Base-by-base conservation (phyloP, 305 asterid species). In the Fraxinus ornus region DNA sequence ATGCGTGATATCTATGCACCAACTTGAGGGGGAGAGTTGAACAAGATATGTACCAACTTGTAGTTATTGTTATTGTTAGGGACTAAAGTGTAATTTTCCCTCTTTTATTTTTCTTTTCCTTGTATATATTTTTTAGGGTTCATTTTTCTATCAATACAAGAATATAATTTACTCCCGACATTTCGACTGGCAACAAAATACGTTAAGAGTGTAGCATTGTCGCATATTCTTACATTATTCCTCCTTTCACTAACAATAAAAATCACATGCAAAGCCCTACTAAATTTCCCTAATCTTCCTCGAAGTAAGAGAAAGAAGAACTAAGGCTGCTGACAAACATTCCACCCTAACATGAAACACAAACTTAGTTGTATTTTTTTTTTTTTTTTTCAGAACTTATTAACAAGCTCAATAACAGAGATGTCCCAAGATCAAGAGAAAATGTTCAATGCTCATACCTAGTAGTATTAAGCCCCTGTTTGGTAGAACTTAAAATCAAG, bases 371-470 rank as follows among this genome's bases (percentile, higher is more conserved):
- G 9, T 49, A 49, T 4, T 49, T 49, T 49, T 49, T 17, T 22
- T 62, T 22, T 35, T 36, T 33, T 22, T 36, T 36, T n/a, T 19
- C n/a, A 3, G 33, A 64, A 64, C 72, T 24, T 62, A 15, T 47
- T 21, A 17, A 35, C 24, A 82, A 75, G 72, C 78, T 80, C 77
- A 82, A 66, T 41, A 62, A 62, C 79, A 52, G 57, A 68, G 78
- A 83, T 75, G 78, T 60, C 55, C 70, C 35, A 75, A 24, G 49
- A 57, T 68, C 39, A 64, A 3, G 41, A 75, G n/a, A 44, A 44
- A 70, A 12, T 24, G 77, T 68, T 22, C 80, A 57, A 30, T 26
- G 22, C 33, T 49, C 74, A 75, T 24, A 72, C 37, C 79, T 71
- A 76, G 44, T 55, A 57, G 22, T 37, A 24, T 36, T 49, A 49